Evolutionary conservation across 495 filamentous ascomycete genomes (phyloP).

Genomic region (Trichocladium uniseriatum): DNA sequence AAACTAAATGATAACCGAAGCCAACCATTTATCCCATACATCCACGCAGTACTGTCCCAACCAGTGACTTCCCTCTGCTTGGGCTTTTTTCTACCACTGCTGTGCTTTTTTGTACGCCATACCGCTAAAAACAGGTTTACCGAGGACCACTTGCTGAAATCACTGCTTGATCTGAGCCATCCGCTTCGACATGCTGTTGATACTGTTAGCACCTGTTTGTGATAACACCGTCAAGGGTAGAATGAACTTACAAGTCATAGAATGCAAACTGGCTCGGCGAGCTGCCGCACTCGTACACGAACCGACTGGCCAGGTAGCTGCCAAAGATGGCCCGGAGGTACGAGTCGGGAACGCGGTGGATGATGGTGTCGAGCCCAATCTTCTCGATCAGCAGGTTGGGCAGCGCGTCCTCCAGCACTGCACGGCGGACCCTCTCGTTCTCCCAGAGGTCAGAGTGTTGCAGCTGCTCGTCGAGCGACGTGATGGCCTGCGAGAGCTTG

Average conservation of each 20-base stretch:
- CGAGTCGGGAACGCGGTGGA: slow-evolving; percentile 78
- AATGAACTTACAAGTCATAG: slow-evolving; percentile 94
- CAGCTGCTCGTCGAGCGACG: slow-evolving; percentile 87
- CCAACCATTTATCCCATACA: not conserved
- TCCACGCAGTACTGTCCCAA: not conserved
- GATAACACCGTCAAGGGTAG: slow-evolving; percentile 23
- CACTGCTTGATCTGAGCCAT: slow-evolving; percentile 31
- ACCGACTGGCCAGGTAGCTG: slow-evolving; percentile 85
- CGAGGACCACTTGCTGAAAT: not conserved
- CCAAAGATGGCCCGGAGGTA: slow-evolving; percentile 95
- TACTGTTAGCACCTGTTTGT: no score
- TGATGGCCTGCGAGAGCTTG: slow-evolving; percentile 81
- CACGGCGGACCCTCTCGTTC: slow-evolving; percentile 63
- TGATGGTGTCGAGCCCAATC: slow-evolving; percentile 81
- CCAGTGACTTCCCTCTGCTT: not conserved
- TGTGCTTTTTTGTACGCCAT: not conserved
- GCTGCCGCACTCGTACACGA: slow-evolving; percentile 92
- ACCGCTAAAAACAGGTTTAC: not conserved
- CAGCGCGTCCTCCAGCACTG: slow-evolving; percentile 76
- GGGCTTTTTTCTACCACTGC: not conserved
- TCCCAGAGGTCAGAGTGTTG: slow-evolving; percentile 89
- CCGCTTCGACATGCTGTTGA: slow-evolving; percentile 40
- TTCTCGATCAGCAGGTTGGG: slow-evolving; percentile 76
- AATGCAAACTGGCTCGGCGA: slow-evolving; percentile 93
- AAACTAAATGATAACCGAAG: no score